Base-by-base conservation (phyloP, 139 green algal genomes). In the Chlamydomonas sp. region DNA sequence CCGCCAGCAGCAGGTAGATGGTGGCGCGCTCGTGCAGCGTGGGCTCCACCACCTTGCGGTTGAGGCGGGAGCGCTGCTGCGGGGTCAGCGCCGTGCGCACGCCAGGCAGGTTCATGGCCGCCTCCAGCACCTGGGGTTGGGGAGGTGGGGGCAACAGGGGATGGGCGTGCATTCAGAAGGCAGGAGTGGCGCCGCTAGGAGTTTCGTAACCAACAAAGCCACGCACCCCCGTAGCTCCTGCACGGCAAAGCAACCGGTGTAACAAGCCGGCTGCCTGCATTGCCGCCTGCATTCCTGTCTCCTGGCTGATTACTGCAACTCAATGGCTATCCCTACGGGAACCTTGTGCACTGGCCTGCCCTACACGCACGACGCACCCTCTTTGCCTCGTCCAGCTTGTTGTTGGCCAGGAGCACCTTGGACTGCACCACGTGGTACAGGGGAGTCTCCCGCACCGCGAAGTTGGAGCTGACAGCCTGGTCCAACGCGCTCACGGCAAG, bases 1-100 rank as follows among this genome's bases (percentile, higher is more conserved):
- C 86, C 1, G 91, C 92, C 79, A 96, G 91, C 77, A 96, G 91
- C 64, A 97, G 90, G 92, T 93, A 96, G 15, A 97, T 90, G 60
- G 90, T 92, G 71, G 92, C 92, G 31, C 95, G 92, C 80, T 97
- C 95, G 71, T 93, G 75, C 71, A 93, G 16, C 66, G 80, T 92
- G 60, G 93, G 91, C 85, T 92, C 78, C 18, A 82, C 71, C 5
- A 84, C 88, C 68, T 83, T 85, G 49, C 79, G 83, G 49, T 61
- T 79, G 68, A 92, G 58, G 4, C 89, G 82, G 15, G 83, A 73
- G 66, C 85, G 79, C 89, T 96, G 90, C 87, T 93, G 79, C 5
- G 77, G 0, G 15, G 83, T 92, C 15, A 93, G 81, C 4, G 89
- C 20, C 5, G 63, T 88, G 16, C 88, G 85, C 80, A 96, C 93